A percentile compares a stretch with the other conserved stretches of the same genome.
Conservation (phyloP, 2,329 filamentous ascomycete species). For the Trichoderma simmonsii region DNA sequence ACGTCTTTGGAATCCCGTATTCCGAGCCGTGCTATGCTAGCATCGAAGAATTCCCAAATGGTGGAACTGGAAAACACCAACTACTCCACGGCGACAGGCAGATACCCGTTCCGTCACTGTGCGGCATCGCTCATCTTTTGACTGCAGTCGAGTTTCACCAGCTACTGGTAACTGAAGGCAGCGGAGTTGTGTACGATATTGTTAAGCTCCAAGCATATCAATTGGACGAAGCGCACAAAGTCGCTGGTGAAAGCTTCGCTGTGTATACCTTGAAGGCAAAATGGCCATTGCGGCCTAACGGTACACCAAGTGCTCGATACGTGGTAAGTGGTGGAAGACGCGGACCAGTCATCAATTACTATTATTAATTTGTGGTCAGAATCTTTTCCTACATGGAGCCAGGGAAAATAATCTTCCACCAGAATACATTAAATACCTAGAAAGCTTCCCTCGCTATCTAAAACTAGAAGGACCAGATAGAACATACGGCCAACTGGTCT, state of each 20-base stretch:
- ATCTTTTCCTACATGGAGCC: neutral
- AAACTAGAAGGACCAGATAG: slow-evolving; percentile 2
- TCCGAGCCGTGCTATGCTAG: slow-evolving; percentile 18
- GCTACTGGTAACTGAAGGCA: slow-evolving; percentile 9
- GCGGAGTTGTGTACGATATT: slow-evolving; percentile 16
- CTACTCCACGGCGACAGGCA: neutral
- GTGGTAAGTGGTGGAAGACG: neutral
- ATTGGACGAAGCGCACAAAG: neutral
- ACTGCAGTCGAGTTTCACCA: slow-evolving; percentile 11
- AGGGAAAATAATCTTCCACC: neutral
- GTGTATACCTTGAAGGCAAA: slow-evolving; percentile 14
- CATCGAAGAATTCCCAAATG: slow-evolving; percentile 6
- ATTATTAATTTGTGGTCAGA: neutral
- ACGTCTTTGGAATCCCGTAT: slow-evolving; percentile 17
- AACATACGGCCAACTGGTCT: slow-evolving; percentile 9
- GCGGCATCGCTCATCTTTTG: slow-evolving; percentile 10
- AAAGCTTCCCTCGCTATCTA: slow-evolving; percentile 5
- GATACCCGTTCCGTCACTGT: slow-evolving; percentile 3
- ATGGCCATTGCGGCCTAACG: slow-evolving; percentile 16
- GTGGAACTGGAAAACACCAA: neutral
- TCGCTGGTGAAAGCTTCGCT: neutral
- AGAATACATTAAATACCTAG: slow-evolving; percentile 10
- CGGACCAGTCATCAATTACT: neutral
- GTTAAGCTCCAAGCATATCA: neutral
- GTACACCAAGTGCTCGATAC: slow-evolving; percentile 15